Percentiles rank a stretch among this genome's conserved stretches.
Evolutionary conservation across 192 early-diverging fungal genomes (phyloP).

Genomic region (Coemansia sp.): DNA sequence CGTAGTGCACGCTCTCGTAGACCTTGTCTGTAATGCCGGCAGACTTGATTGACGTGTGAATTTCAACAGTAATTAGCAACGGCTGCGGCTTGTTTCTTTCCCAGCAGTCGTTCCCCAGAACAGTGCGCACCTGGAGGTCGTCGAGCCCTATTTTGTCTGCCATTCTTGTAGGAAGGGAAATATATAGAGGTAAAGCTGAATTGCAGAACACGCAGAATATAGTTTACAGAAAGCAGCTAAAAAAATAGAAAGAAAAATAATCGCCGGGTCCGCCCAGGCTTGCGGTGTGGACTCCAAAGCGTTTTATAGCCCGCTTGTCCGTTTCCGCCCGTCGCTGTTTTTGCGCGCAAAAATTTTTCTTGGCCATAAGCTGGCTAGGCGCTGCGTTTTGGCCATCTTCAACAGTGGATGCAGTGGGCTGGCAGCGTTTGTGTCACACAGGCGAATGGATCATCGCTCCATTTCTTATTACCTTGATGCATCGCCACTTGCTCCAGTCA

Average conservation of each 20-base stretch:
- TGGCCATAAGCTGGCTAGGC: no score
- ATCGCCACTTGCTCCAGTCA: no score
- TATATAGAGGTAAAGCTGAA: neutral
- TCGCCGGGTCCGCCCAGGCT: neutral
- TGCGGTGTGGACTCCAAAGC: neutral
- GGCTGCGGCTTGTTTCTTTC: constrained; percentile 86
- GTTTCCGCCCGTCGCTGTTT: no score
- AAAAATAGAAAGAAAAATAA: neutral
- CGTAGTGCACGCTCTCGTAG: constrained; percentile 81
- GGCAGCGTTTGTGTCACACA: no score
- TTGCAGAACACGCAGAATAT: neutral
- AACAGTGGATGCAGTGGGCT: no score
- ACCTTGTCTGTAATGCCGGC: constrained; percentile 81
- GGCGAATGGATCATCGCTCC: no score
- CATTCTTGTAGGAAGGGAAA: constrained; percentile 15
- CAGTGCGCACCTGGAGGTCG: constrained; percentile 77
- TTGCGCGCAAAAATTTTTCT: no score
- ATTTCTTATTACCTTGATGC: no score
- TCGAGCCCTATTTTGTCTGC: constrained; percentile 70
- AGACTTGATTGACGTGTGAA: constrained; percentile 71
- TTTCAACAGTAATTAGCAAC: constrained; percentile 73
- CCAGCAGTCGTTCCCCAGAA: constrained; percentile 93
- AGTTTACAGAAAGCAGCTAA: neutral
- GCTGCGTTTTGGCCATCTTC: no score
- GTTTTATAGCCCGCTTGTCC: no score